Conservation (phyloP, 148 eudicot species). For the Fallopia convolvulus region DNA sequence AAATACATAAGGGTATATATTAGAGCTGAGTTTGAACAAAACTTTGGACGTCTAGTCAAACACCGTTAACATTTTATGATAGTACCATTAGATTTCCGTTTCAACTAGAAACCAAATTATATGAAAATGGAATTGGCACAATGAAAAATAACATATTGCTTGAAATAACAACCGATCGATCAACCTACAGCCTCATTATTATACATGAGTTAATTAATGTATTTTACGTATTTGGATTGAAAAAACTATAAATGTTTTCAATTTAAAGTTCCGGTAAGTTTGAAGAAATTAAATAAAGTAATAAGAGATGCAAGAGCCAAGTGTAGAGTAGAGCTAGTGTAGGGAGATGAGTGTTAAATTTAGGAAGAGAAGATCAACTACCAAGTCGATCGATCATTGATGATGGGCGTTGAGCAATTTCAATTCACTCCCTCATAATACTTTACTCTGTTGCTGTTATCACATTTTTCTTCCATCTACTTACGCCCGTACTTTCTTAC, state of each 20-base stretch:
- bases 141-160: too few relatives aligned
- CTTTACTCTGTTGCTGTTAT: neutral
- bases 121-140: too few relatives aligned
- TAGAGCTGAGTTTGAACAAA: too few relatives aligned
- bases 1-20: neutral
- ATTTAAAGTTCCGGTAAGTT: neutral
- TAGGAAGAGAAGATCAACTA: neutral
- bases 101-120: too few relatives aligned
- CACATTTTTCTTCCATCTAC: neutral
- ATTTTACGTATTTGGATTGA: too few relatives aligned
- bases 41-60: too few relatives aligned
- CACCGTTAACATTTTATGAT: too few relatives aligned
- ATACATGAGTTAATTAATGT: too few relatives aligned
- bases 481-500: neutral
- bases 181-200: too few relatives aligned
- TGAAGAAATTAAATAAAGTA: neutral
- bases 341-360: neutral
- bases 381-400: neutral
- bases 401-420: neutral
- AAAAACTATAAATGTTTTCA: neutral
- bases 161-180: too few relatives aligned
- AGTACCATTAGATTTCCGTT: too few relatives aligned
- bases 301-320: neutral
- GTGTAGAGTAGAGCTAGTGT: neutral
- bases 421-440: neutral